A percentile compares a stretch with the other conserved stretches of the same genome.
phyloP scores from a whole-genome alignment of 345 rosid species.

The Brassica napus region Da-Ae NC_063444.1:31150501-31151000 shows the following conservation, averaged over 20 bases:
- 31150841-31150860: conserved; percentile 20
- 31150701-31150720: neutral
- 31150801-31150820: conserved; percentile 25
- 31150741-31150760: conserved; percentile 28
- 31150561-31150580: conserved; percentile 69
- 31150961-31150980: too few relatives aligned
- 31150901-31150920: too few relatives aligned
- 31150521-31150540: conserved; percentile 71
- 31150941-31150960: too few relatives aligned
- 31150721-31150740: conserved; percentile 16
- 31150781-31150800: conserved; percentile 1
- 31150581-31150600: conserved; percentile 57
- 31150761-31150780: conserved; percentile 14
- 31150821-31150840: conserved; percentile 17
- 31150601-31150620: conserved; percentile 65
- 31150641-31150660: conserved; percentile 50
- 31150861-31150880: neutral
- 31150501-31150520: conserved; percentile 80
- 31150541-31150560: conserved; percentile 52
- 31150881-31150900: too few relatives aligned
- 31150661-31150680: conserved; percentile 68
- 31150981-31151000: too few relatives aligned
- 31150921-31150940: too few relatives aligned
- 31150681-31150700: conserved; percentile 32
- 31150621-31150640: conserved; percentile 75